phyloP scores from a whole-genome alignment of 768 basidiomycete species.

The Exidia glandulosa region DNA sequence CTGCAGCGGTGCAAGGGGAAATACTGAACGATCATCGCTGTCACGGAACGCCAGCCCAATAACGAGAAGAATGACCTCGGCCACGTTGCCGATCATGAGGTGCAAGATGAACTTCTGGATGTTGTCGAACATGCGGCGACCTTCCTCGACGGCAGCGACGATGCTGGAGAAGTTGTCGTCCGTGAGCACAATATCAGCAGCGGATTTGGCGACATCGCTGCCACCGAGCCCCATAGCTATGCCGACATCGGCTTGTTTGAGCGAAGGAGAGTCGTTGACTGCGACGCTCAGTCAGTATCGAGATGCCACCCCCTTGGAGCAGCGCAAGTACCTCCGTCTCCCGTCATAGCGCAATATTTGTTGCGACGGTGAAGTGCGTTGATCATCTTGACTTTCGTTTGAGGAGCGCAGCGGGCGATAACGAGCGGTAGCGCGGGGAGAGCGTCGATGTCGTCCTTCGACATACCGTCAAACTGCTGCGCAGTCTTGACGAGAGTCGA shows the following conservation, averaged over 20 bases:
- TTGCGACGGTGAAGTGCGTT: slow-evolving; percentile 45
- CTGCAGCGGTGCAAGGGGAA: slow-evolving; percentile 44
- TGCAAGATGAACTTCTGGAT: slow-evolving; percentile 46
- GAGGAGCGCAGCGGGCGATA: slow-evolving; percentile 46
- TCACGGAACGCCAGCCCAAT: slow-evolving; percentile 49
- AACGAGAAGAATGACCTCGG: slow-evolving; percentile 41
- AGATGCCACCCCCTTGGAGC: background rate
- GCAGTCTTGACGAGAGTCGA: slow-evolving; percentile 24
- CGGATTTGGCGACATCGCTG: slow-evolving; percentile 45
- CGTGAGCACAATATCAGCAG: slow-evolving; percentile 52
- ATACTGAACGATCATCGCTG: slow-evolving; percentile 33
- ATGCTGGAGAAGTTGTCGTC: slow-evolving; percentile 60
- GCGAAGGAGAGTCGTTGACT: slow-evolving; percentile 48
- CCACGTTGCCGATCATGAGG: slow-evolving; percentile 43
- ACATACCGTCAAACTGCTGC: slow-evolving; percentile 40
- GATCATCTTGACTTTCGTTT: slow-evolving; percentile 45
- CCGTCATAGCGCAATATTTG: slow-evolving; percentile 47
- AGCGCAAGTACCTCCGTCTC: slow-evolving; percentile 16
- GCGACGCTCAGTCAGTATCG: slow-evolving; percentile 1
- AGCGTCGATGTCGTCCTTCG: slow-evolving; percentile 40
- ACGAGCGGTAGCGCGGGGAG: slow-evolving; percentile 39
- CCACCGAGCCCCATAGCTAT: slow-evolving; percentile 51
- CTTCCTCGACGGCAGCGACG: slow-evolving; percentile 51
- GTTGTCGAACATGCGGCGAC: slow-evolving; percentile 46
- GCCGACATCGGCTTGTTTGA: slow-evolving; percentile 47